Conservation (phyloP, 306 rosid species). For the Phaseolus lunatus region DNA sequence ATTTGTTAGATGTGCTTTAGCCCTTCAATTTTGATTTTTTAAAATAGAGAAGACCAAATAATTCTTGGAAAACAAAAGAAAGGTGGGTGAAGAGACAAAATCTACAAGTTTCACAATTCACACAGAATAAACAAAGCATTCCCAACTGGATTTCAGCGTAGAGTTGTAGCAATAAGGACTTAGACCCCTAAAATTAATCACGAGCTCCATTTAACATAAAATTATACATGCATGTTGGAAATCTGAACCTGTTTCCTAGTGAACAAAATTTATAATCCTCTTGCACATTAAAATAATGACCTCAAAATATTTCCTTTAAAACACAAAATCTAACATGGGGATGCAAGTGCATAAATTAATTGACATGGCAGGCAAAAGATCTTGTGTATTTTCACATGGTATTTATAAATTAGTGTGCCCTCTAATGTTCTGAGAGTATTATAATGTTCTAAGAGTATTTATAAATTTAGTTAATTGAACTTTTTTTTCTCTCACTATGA, state of each 20-base stretch:
- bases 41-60: not conserved
- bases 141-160: conserved; percentile 48
- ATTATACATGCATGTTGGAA: conserved; percentile 36
- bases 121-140: conserved; percentile 24
- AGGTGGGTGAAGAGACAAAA: conserved; percentile 12
- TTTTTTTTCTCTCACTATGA: too few relatives aligned
- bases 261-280: conserved; percentile 45
- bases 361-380: conserved; percentile 63
- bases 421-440: conserved; percentile 38
- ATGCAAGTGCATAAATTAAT: too few relatives aligned
- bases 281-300: conserved; percentile 39
- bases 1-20: too few relatives aligned
- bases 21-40: too few relatives aligned
- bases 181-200: conserved; percentile 50
- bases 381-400: conserved; percentile 63
- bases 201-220: conserved; percentile 31
- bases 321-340: conserved; percentile 50
- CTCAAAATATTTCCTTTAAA: conserved; percentile 40
- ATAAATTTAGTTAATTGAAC: too few relatives aligned
- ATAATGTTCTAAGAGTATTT: too few relatives aligned
- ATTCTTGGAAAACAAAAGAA: conserved; percentile 29
- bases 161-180: conserved; percentile 20
- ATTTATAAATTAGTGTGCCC: conserved; percentile 60
- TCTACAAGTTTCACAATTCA: conserved; percentile 30
- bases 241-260: conserved; percentile 41